These are phyloP conservation scores for Leccinum variicolor DNA, from an alignment of 768 basidiomycete genomes.

Conservation along the genomic window DNA sequence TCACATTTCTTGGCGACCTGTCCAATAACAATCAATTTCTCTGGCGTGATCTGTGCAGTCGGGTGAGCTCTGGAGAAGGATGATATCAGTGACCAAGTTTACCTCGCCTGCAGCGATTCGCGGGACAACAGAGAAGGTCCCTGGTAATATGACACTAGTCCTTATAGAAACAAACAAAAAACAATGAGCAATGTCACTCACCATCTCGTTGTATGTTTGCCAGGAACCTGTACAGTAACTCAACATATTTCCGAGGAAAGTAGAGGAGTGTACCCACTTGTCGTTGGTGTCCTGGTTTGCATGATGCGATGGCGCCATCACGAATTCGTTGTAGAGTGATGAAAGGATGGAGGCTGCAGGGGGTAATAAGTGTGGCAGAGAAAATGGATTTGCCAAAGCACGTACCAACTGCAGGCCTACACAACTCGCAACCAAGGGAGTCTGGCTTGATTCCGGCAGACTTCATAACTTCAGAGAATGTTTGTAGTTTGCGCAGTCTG, in stretches of 20 bases:
- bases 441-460: constrained; percentile 44
- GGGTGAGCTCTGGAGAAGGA: neutral
- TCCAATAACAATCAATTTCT: constrained; percentile 61
- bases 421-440: constrained; percentile 67
- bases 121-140: constrained; percentile 70
- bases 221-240: constrained; percentile 38
- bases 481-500: constrained; percentile 55
- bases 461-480: constrained; percentile 53
- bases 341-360: constrained; percentile 38
- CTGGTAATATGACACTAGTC: constrained; percentile 15
- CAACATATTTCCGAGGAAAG: neutral
- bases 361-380: neutral
- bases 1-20: constrained; percentile 63
- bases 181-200: neutral
- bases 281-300: constrained; percentile 75
- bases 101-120: constrained; percentile 69
- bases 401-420: constrained; percentile 63
- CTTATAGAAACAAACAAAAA: neutral
- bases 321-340: constrained; percentile 57
- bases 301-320: constrained; percentile 61
- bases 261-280: constrained; percentile 15
- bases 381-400: neutral
- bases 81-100: neutral
- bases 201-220: constrained; percentile 74
- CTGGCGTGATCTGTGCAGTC: constrained; percentile 47